phyloP scores from a whole-genome alignment of 768 basidiomycete species.

The Termitomyces sp. region DNA sequence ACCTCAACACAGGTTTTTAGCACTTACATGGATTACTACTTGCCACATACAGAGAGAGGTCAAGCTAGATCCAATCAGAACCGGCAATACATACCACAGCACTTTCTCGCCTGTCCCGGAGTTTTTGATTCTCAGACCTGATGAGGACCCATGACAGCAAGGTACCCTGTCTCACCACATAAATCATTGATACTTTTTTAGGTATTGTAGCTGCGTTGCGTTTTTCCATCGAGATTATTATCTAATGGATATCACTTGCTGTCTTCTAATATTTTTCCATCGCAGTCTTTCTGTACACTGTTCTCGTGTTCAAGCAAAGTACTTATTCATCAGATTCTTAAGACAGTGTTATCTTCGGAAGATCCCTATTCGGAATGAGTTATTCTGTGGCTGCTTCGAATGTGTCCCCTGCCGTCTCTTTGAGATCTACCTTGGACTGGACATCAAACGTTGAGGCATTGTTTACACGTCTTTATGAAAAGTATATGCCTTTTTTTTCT shows the following conservation, averaged over 20 bases:
- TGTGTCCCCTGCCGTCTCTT: too few species aligned
- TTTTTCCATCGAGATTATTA: too few species aligned
- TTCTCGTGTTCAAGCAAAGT: too few species aligned
- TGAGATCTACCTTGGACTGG: too few species aligned
- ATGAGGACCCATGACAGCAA: neutral
- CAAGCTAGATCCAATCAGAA: conserved; percentile 23
- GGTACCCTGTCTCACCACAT: neutral
- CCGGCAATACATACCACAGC: conserved; percentile 3
- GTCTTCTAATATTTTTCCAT: too few species aligned
- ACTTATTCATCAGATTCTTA: too few species aligned
- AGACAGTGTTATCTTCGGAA: too few species aligned
- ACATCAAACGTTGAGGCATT: too few species aligned
- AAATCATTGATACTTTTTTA: neutral
- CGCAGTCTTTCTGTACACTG: too few species aligned
- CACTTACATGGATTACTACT: conserved; percentile 16
- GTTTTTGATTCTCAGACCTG: neutral
- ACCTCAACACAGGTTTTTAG: conserved; percentile 4
- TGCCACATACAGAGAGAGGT: conserved; percentile 3
- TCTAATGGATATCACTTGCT: too few species aligned
- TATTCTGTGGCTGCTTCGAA: too few species aligned
- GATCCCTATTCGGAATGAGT: too few species aligned
- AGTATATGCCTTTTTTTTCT: neutral
- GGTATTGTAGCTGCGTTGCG: neutral
- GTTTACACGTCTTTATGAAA: neutral
- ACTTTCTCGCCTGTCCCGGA: neutral